phyloP scores from a whole-genome alignment of 345 rosid genomes.

The Cardamine occulta region DNA sequence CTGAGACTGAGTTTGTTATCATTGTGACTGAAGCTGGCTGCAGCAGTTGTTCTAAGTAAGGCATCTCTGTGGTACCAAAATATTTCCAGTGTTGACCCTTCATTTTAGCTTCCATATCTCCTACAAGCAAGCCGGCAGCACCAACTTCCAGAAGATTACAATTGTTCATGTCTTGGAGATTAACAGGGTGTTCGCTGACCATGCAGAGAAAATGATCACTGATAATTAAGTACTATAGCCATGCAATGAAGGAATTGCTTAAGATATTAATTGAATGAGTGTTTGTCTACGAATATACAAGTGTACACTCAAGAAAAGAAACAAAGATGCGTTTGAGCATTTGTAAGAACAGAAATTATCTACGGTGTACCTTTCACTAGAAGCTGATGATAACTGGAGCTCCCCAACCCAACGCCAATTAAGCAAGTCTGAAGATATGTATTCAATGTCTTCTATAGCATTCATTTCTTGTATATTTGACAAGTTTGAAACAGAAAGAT shows the following conservation, averaged over 20 bases:
- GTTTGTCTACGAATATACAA: conserved; percentile 19
- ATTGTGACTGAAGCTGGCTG: conserved; percentile 87
- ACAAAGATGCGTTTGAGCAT: conserved; percentile 18
- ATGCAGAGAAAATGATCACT: conserved; percentile 31
- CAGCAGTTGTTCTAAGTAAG: conserved; percentile 89
- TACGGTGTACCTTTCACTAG: conserved; percentile 69
- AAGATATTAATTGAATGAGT: conserved; percentile 4
- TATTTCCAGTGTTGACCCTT: conserved; percentile 92
- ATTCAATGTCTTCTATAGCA: conserved; percentile 64
- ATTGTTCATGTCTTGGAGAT: conserved; percentile 69
- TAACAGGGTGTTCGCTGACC: conserved; percentile 55
- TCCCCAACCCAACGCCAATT: conserved; percentile 93
- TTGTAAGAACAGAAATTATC: conserved; percentile 19
- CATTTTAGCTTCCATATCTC: conserved; percentile 93
- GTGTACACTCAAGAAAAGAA: conserved; percentile 15
- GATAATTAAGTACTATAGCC: conserved; percentile 22
- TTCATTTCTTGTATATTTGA: conserved; percentile 68
- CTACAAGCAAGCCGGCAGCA: conserved; percentile 93
- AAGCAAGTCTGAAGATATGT: conserved; percentile 75
- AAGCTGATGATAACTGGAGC: conserved; percentile 55
- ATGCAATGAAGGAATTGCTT: conserved; percentile 15
- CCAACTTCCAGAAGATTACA: conserved; percentile 90
- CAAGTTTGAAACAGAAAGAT: conserved; percentile 63
- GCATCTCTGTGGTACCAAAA: conserved; percentile 91
- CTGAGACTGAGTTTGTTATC: conserved; percentile 72